Percentiles rank a stretch among this genome's conserved stretches.
phyloP scores from a whole-genome alignment of 768 basidiomycete species.

The Aureoboletus auriporus region DNA sequence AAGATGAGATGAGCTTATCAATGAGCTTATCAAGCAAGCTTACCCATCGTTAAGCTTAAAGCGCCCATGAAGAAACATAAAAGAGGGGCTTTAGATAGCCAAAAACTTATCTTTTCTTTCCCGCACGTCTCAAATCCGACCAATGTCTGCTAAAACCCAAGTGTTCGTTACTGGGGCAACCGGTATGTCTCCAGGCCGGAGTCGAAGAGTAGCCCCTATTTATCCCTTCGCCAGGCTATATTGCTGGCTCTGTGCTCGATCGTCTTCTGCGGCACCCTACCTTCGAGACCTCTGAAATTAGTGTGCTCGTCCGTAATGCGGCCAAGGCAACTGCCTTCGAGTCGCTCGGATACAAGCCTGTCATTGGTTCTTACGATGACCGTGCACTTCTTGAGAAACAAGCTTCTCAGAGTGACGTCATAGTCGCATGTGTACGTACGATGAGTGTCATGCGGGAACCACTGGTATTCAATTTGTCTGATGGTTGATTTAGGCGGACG shows the following conservation, averaged over 20 bases:
- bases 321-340: slow-evolving; percentile 18
- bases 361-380: slow-evolving; percentile 45
- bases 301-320: slow-evolving; percentile 30
- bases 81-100: background rate
- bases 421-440: slow-evolving; percentile 37
- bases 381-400: slow-evolving; percentile 38
- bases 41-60: slow-evolving; percentile 7
- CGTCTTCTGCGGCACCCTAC: slow-evolving; percentile 27
- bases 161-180: slow-evolving; percentile 20
- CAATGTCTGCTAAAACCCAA: slow-evolving; percentile 19
- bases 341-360: slow-evolving; percentile 23
- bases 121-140: background rate
- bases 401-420: slow-evolving; percentile 41
- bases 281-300: slow-evolving; percentile 21
- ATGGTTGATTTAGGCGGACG: slow-evolving; percentile 33
- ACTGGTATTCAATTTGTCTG: background rate
- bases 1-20: background rate
- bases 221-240: slow-evolving; percentile 22
- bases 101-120: background rate
- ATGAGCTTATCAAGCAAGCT: slow-evolving; percentile 4
- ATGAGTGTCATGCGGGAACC: background rate
- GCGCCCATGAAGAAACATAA: background rate
- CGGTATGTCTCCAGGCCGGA: slow-evolving; percentile 3
- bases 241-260: slow-evolving; percentile 31
- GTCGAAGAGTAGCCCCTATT: background rate